These are phyloP conservation scores for Botrytis sinoallii DNA, from an alignment of 2,329 filamentous ascomycete species.

Conservation along the genomic window DNA sequence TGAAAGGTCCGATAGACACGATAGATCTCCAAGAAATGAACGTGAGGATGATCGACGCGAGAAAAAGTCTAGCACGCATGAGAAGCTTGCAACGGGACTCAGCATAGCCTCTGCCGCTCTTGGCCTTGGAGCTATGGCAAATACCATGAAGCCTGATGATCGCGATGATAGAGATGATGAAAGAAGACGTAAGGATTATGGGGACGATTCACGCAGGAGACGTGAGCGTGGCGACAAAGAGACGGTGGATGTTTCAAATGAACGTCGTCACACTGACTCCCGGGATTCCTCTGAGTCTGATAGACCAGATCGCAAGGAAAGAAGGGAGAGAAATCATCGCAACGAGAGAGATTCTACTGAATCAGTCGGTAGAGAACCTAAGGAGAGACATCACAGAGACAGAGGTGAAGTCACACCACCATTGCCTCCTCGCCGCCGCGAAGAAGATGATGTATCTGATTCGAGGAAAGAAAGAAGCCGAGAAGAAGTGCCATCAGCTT, in stretches of 20 bases:
- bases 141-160: slow-evolving; percentile 31
- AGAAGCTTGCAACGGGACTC: slow-evolving; percentile 35
- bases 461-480: slow-evolving; percentile 3
- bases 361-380: slow-evolving; percentile 28
- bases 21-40: slow-evolving; percentile 20
- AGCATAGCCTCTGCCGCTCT: slow-evolving; percentile 37
- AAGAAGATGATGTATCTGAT: slow-evolving; percentile 8
- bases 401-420: slow-evolving; percentile 22
- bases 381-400: slow-evolving; percentile 29
- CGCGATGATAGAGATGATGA: slow-evolving; percentile 32
- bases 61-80: slow-evolving; percentile 30
- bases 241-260: slow-evolving; percentile 26
- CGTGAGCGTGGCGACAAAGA: slow-evolving; percentile 31
- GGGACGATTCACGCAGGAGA: slow-evolving; percentile 33
- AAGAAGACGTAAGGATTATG: slow-evolving; percentile 31
- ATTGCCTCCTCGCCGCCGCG: slow-evolving; percentile 12
- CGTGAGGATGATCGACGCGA: slow-evolving; percentile 19
- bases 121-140: slow-evolving; percentile 36
- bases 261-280: slow-evolving; percentile 26
- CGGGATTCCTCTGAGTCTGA: slow-evolving; percentile 11
- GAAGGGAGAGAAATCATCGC: slow-evolving; percentile 28
- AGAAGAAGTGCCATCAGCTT: slow-evolving; percentile 4
- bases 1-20: slow-evolving; percentile 24
- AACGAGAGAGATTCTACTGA: slow-evolving; percentile 29
- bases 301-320: slow-evolving; percentile 27